Evolutionary conservation across 495 filamentous ascomycete species (phyloP), one percentile per base, ranked within the genome.

Genomic region (Neurospora intermedia): DNA sequence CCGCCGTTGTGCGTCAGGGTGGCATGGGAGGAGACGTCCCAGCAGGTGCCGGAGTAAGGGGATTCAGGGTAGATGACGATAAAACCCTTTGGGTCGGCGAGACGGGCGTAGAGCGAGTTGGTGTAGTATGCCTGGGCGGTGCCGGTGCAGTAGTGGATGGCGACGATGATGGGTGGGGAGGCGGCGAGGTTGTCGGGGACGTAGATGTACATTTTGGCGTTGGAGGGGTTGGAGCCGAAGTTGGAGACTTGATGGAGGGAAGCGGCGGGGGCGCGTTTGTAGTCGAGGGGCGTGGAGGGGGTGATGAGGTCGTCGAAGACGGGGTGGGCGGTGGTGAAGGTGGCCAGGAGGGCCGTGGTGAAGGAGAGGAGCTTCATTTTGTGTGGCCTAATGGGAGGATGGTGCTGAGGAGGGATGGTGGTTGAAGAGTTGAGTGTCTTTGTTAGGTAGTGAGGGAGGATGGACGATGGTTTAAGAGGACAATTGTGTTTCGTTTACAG

Each of bases 1-100:
- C 87, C 86, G 4, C 87, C 88, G 73, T 88, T 77, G 76, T 88
- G 87, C 18, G 81, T 87, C 1, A 90, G 80, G 7, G 86, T 81
- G 73, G 78, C 74, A 16, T 75, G 76, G 23, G 77, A 81, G 4
- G 80, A 79, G 10, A 87, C 84, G 74, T 88, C 85, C 84, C 84
- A 87, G 82, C 86, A 88, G 46, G 77, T 81, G 41, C 81, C 84
- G n/a, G 76, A 77, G 69, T 84, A 82, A 13, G 79, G 78, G 4
- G 79, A 79, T 40, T 81, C 74, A 4, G 84, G 85, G 75, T 84
- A 86, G 73, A 86, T 86, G 39, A 86, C 79, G 43, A 86, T 86
- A 71, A 83, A 88, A 5, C 84, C 84, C 73, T 87, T 82, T n/a
- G 76, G 66, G 54, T 87, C 85, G 35, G 84, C 82, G 13, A 80